phyloP scores from a whole-genome alignment of 257 asterid species.

The Fraxinus cuspidata region DNA sequence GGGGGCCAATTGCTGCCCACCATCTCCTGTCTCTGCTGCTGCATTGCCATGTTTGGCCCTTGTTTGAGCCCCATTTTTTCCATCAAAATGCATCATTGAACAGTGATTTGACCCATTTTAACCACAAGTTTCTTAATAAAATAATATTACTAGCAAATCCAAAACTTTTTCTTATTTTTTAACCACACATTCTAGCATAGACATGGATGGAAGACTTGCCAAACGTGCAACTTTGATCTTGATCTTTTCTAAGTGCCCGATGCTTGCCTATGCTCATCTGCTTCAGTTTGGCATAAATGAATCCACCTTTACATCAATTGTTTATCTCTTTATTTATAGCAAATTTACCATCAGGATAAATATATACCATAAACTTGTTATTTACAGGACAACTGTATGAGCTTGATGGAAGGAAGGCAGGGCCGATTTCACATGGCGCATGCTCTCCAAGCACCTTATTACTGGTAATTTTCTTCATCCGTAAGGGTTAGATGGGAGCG shows the following conservation, averaged over 20 bases:
- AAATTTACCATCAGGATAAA: neutral
- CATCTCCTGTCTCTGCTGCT: neutral
- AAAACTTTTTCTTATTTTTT: too few species aligned
- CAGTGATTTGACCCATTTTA: too few species aligned
- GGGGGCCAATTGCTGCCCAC: neutral
- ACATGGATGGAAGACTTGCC: neutral
- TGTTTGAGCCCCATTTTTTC: too few species aligned
- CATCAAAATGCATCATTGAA: too few species aligned
- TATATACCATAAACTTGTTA: neutral
- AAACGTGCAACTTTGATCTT: neutral
- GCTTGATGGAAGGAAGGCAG: constrained; percentile 91
- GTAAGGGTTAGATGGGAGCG: neutral
- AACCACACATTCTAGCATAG: too few species aligned
- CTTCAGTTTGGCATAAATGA: neutral
- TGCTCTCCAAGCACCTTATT: constrained; percentile 64
- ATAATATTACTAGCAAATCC: too few species aligned
- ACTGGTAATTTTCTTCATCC: constrained; percentile 41
- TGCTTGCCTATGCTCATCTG: neutral
- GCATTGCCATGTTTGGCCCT: too few species aligned
- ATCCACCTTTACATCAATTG: neutral
- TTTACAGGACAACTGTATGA: constrained; percentile 75
- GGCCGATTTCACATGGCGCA: constrained; percentile 80
- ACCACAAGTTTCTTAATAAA: too few species aligned
- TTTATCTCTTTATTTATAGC: neutral
- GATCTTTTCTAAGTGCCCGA: neutral